Conservation (phyloP, 331 rosid species). For the Saraca asoca region DNA sequence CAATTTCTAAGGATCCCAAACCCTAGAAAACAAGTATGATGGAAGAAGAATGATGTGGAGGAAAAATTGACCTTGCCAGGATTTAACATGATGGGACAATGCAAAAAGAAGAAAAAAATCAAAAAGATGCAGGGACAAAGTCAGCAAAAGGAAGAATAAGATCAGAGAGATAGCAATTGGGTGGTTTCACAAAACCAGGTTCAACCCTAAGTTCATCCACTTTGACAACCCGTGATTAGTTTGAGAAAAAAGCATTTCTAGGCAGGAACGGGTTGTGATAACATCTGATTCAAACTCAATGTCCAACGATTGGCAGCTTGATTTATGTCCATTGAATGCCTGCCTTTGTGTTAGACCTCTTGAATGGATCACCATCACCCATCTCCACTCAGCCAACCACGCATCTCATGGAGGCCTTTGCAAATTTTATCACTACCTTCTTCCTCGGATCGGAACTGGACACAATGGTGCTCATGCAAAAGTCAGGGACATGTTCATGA, state of each 20-base stretch:
- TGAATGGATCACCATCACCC: constrained; percentile 9
- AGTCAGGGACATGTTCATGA: constrained; percentile 69
- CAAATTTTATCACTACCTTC: constrained; percentile 47
- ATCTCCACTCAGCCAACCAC: constrained; percentile 36
- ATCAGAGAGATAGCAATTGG: constrained; percentile 35
- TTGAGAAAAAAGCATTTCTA: constrained; percentile 29
- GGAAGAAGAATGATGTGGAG: constrained; percentile 28
- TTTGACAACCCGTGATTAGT: constrained; percentile 38
- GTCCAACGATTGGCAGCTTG: constrained; percentile 34
- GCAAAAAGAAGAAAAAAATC: constrained; percentile 24
- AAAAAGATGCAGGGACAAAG: constrained; percentile 45
- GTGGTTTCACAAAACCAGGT: constrained; percentile 36
- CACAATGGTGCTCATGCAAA: constrained; percentile 57
- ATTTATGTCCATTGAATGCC: constrained; percentile 22
- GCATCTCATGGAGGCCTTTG: constrained; percentile 33
- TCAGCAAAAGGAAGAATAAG: constrained; percentile 43
- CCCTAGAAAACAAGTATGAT: constrained; percentile 35
- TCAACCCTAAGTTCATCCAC: constrained; percentile 36
- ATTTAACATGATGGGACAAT: constrained; percentile 33
- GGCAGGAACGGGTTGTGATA: constrained; percentile 20
- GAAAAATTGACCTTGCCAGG: constrained; percentile 34
- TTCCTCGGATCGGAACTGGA: constrained; percentile 60
- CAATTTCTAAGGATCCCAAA: constrained; percentile 33
- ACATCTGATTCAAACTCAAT: constrained; percentile 33
- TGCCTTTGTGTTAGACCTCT: too few species aligned